These are phyloP conservation scores for Solanum chaucha DNA, from an alignment of 257 asterid genomes.

Conservation along the genomic window DNA sequence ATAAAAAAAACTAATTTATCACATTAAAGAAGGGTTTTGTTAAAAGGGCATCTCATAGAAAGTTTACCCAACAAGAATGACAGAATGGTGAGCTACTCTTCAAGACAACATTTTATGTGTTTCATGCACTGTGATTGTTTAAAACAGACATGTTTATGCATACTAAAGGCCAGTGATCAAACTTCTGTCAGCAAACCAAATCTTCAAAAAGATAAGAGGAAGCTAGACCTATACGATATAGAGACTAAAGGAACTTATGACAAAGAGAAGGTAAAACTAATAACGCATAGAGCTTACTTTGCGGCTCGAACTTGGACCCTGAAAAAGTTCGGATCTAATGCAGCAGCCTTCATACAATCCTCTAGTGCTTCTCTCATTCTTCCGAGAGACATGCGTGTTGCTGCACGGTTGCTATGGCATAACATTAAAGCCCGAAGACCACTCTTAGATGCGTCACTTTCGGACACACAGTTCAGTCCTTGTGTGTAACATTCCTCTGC, in stretches of 20 bases:
- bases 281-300: conserved; percentile 41
- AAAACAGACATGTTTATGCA: background rate
- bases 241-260: background rate
- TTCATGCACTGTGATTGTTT: background rate
- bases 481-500: conserved; percentile 86
- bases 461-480: conserved; percentile 65
- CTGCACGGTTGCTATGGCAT: conserved; percentile 97
- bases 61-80: background rate
- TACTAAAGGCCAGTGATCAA: background rate
- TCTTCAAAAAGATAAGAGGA: background rate
- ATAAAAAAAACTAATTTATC: background rate
- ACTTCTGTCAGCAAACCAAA: background rate
- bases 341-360: conserved; percentile 77
- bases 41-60: background rate
- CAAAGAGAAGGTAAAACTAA: background rate
- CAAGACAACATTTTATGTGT: background rate
- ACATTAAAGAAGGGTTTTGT: background rate
- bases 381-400: conserved; percentile 89
- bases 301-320: conserved; percentile 92
- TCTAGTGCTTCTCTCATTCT: conserved; percentile 80
- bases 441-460: conserved; percentile 60
- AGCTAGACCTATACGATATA: background rate
- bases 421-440: conserved; percentile 72
- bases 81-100: background rate
- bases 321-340: conserved; percentile 70